These are phyloP conservation scores for Apiospora saccharicola DNA, from an alignment of 2,329 filamentous ascomycete species.

Conservation along the genomic window DNA sequence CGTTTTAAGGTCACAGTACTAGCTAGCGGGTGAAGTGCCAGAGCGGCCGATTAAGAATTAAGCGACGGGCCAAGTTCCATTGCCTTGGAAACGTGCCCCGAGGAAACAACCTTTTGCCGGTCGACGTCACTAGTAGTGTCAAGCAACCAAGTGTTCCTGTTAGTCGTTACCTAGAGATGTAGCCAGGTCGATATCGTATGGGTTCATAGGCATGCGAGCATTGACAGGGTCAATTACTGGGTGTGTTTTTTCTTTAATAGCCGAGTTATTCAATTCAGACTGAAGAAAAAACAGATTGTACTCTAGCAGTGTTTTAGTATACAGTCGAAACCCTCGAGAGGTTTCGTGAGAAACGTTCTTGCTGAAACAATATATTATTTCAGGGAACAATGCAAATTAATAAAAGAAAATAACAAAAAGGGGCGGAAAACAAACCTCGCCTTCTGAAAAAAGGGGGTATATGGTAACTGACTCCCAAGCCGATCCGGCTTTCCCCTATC, in stretches of 20 bases:
- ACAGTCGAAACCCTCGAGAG: not conserved
- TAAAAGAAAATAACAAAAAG: not conserved
- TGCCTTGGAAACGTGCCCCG: constrained; percentile 4
- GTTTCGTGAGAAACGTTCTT: not conserved
- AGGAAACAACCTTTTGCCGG: not conserved
- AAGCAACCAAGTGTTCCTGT: not conserved
- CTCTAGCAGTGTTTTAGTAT: constrained; percentile 9
- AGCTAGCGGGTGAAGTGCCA: constrained; percentile 8
- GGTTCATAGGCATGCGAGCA: not conserved
- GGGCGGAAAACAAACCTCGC: constrained; percentile 10
- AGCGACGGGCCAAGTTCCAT: constrained; percentile 7
- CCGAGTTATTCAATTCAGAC: not conserved
- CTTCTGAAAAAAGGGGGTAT: constrained; percentile 15
- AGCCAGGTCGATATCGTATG: not conserved
- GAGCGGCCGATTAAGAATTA: not conserved
- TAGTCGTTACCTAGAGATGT: not conserved
- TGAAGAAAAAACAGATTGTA: not conserved
- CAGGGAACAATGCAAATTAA: not conserved
- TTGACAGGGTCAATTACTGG: not conserved
- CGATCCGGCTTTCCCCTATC: not conserved
- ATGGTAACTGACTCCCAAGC: constrained; percentile 13
- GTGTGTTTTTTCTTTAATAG: not conserved
- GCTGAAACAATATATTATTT: not conserved
- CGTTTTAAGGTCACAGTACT: constrained; percentile 13
- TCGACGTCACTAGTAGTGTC: not conserved